Evolutionary conservation across 2,329 filamentous ascomycete species (phyloP).

Genomic region (Xylariaceae sp.): DNA sequence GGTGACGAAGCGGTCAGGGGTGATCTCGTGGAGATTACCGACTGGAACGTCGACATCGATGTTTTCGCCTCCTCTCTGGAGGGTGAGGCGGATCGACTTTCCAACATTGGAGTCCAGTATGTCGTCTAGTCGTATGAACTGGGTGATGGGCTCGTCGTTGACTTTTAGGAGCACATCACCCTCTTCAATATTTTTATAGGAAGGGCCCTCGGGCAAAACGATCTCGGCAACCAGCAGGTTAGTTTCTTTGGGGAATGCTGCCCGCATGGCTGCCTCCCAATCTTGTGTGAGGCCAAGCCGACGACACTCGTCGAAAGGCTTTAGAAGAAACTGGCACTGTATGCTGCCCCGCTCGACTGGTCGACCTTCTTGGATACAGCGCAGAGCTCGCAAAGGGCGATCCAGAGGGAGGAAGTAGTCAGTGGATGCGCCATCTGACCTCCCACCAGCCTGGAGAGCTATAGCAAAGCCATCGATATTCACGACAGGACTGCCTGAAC

Average conservation of each 20-base stretch:
- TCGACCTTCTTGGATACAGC: constrained; percentile 71
- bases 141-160: constrained; percentile 85
- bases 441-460: constrained; percentile 86
- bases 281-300: constrained; percentile 75
- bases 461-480: constrained; percentile 90
- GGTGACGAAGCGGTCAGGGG: constrained; percentile 89
- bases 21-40: constrained; percentile 87
- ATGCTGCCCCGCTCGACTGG: constrained; percentile 88
- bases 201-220: constrained; percentile 83
- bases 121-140: constrained; percentile 86
- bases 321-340: constrained; percentile 93
- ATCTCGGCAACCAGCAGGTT: constrained; percentile 97
- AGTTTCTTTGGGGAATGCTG: constrained; percentile 82
- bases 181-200: constrained; percentile 79
- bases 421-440: constrained; percentile 89
- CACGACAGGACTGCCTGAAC: constrained; percentile 96
- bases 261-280: constrained; percentile 79
- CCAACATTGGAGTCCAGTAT: constrained; percentile 86
- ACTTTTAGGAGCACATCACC: constrained; percentile 91
- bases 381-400: constrained; percentile 76
- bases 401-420: constrained; percentile 96
- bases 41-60: constrained; percentile 78
- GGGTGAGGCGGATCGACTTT: constrained; percentile 65
- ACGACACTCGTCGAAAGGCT: constrained; percentile 95
- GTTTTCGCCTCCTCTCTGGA: constrained; percentile 85